Evolutionary conservation across 768 basidiomycete species (phyloP).

Genomic region (Lactifluus hygrophoroides): DNA sequence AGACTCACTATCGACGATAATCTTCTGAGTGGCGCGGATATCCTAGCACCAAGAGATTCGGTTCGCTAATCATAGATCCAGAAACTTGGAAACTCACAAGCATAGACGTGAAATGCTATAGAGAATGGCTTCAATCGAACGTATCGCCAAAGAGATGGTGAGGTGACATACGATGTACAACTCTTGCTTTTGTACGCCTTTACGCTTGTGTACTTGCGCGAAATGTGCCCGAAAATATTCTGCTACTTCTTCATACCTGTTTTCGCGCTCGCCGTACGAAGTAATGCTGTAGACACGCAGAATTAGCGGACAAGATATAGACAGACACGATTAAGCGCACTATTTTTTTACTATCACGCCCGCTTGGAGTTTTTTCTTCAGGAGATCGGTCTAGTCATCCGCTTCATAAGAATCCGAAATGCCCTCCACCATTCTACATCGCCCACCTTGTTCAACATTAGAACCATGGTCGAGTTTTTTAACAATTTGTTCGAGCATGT

Average conservation of each 20-base stretch:
- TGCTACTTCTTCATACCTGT: conserved; percentile 60
- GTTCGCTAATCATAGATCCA: neutral
- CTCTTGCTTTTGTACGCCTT: conserved; percentile 47
- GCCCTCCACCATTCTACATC: conserved; percentile 36
- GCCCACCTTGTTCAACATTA: conserved; percentile 62
- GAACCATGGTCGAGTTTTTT: conserved; percentile 43
- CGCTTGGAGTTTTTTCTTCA: conserved; percentile 59
- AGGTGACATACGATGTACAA: conserved; percentile 53
- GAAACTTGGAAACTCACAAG: conserved; percentile 32
- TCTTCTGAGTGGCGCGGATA: conserved; percentile 25
- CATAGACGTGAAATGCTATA: conserved; percentile 65
- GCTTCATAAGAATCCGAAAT: conserved; percentile 7
- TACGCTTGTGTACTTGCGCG: conserved; percentile 60
- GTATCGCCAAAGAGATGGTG: conserved; percentile 2
- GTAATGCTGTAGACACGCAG: conserved; percentile 47
- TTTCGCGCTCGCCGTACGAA: conserved; percentile 65
- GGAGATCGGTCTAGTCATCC: conserved; percentile 69
- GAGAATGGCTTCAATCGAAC: neutral
- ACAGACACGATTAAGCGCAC: conserved; percentile 34
- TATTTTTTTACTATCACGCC: conserved; percentile 74
- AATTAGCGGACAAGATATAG: neutral
- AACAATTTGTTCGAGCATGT: conserved; percentile 76
- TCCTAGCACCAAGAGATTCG: conserved; percentile 2
- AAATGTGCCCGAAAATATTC: conserved; percentile 85
- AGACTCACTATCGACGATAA: conserved; percentile 51